These are phyloP conservation scores for sweet orange (Citrus sinensis) DNA, from an alignment of 345 rosid species.

Conservation along the genomic window DNA sequence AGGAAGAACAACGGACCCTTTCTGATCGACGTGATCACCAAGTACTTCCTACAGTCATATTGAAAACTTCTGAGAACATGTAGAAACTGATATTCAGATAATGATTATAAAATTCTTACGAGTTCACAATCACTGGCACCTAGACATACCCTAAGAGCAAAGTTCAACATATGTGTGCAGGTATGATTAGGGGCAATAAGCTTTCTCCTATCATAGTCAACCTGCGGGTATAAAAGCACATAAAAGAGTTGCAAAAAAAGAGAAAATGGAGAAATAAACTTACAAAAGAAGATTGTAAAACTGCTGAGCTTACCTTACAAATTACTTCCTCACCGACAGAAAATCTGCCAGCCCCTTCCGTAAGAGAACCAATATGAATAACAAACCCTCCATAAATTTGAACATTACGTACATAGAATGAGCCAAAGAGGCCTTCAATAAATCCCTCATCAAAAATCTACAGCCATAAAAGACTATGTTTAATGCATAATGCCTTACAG, in stretches of 20 bases:
- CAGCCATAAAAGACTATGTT: constrained; percentile 25
- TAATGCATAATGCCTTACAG: background rate
- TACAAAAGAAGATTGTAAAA: constrained; percentile 1
- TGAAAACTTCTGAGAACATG: constrained; percentile 5
- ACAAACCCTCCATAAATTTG: constrained; percentile 91
- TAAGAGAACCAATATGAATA: constrained; percentile 76
- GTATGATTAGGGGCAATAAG: constrained; percentile 97
- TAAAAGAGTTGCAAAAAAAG: background rate
- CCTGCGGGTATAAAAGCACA: constrained; percentile 40
- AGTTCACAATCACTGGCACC: background rate
- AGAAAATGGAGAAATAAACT: background rate
- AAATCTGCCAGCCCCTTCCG: constrained; percentile 38
- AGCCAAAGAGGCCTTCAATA: constrained; percentile 73
- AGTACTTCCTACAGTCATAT: constrained; percentile 71
- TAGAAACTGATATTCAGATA: background rate
- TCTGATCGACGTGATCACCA: constrained; percentile 94
- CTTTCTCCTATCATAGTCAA: constrained; percentile 85
- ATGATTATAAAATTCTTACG: background rate
- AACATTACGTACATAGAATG: constrained; percentile 75
- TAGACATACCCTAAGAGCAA: constrained; percentile 74
- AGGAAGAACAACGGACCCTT: constrained; percentile 96
- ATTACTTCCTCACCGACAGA: constrained; percentile 66
- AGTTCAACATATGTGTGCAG: constrained; percentile 96
- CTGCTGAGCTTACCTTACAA: constrained; percentile 60
- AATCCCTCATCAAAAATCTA: constrained; percentile 83